Evolutionary conservation across 495 filamentous ascomycete genomes (phyloP).

Genomic region (Xylaria longipes): DNA sequence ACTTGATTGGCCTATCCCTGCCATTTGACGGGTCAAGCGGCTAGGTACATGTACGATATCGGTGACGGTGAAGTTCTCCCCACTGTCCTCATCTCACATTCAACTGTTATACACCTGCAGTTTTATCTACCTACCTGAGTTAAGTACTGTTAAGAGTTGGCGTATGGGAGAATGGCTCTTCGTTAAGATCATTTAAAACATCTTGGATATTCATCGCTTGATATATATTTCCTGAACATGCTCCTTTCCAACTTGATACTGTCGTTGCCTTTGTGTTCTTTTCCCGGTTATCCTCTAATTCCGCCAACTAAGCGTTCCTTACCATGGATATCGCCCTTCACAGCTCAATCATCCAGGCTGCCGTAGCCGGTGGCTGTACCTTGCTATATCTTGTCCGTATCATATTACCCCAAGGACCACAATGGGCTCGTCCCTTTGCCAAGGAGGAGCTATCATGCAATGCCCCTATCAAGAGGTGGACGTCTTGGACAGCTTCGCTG

Average conservation of each 20-base stretch:
- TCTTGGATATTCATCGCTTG: background rate
- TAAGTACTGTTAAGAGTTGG: background rate
- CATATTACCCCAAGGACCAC: slow-evolving; percentile 34
- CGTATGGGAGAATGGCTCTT: background rate
- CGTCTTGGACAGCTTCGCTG: slow-evolving; percentile 35
- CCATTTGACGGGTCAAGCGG: slow-evolving; percentile 3
- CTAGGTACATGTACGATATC: slow-evolving; percentile 9
- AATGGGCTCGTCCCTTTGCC: slow-evolving; percentile 42
- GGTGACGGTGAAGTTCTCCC: background rate
- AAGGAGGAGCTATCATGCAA: slow-evolving; percentile 32
- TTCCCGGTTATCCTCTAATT: background rate
- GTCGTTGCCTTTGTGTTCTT: slow-evolving; percentile 21
- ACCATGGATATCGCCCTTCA: slow-evolving; percentile 32
- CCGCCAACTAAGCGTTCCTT: slow-evolving; percentile 5
- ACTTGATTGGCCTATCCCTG: slow-evolving; percentile 8
- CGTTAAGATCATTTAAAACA: background rate
- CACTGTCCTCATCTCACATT: background rate
- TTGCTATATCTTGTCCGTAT: slow-evolving; percentile 33
- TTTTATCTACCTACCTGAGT: background rate
- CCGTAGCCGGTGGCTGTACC: slow-evolving; percentile 33
- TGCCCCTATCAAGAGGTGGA: slow-evolving; percentile 30
- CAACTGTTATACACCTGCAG: background rate
- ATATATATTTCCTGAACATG: slow-evolving; percentile 16
- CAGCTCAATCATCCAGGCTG: slow-evolving; percentile 36
- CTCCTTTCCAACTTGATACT: slow-evolving; percentile 21